Base-by-base conservation (phyloP, 345 rosid species). In the Ceriops decandra region DNA sequence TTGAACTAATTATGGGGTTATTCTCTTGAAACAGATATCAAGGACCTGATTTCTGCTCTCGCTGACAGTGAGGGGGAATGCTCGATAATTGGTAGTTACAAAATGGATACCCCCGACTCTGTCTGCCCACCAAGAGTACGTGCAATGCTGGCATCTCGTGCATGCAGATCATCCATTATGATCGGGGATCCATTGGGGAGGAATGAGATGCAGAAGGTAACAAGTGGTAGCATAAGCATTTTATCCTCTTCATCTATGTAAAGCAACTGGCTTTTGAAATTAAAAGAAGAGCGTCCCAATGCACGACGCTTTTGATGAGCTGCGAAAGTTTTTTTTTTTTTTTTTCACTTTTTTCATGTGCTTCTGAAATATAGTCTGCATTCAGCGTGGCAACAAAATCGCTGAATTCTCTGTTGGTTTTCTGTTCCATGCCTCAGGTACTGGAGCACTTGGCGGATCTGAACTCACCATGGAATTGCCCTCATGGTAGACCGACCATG, bases 401-500 rank as follows among this genome's bases (percentile, higher is more conserved):
- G 1, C 16, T 42, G 17, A 42, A 42, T 42, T 17, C 49, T 42
- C 49, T 42, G 49, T 42, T 42, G 49, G 13, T 42, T 42, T 42
- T 42, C 17, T 13, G 13, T 42, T 38, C 17, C 17, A 13, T 13
- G 49, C 17, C 36, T 60, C 86, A 95, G 99, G 90, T 95, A 81
- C 77, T 95, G 0, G 84, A 80, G 76, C 95, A 87, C 83, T 80
- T 95, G 73, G 91, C 87, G 58, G 90, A 75, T 30, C 82, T 95
- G 67, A 91, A 83, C 58, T 95, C 99, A 49, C 99, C 98, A n/a
- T 95, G 98, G 98, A 95, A 95, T 79, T 95, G 96, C 74, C 99
- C 99, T 1, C 99, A 95, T 27, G 99, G 99, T 64, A 83, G 99
- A 73, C 99, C 99, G 51, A 95, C 99, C 1, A 95, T 95, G 99